A percentile compares a stretch with the other conserved stretches of the same genome.
Evolutionary conservation across 2,329 filamentous ascomycete genomes (phyloP).

Genomic region (Fusarium continuum): DNA sequence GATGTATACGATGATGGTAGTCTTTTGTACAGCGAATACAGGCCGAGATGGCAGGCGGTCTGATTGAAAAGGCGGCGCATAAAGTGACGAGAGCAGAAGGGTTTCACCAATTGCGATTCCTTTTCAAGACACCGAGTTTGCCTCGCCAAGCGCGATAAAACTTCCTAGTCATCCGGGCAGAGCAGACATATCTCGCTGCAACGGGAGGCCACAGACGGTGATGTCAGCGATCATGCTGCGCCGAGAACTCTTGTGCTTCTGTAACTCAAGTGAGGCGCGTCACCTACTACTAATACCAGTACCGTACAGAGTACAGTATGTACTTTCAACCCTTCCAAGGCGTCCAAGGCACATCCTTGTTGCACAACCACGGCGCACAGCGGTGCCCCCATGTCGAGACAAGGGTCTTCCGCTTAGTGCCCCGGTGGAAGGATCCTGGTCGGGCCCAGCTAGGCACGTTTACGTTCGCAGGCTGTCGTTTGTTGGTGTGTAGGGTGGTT

Average conservation of each 20-base stretch:
- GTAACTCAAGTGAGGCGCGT: constrained; percentile 26
- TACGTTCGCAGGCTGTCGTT: constrained; percentile 14
- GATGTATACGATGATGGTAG: not conserved
- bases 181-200: constrained; percentile 4
- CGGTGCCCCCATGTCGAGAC: constrained; percentile 35
- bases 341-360: constrained; percentile 2
- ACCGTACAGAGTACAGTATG: not conserved
- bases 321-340: constrained; percentile 17
- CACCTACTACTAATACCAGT: no score
- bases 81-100: constrained; percentile 6
- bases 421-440: constrained; percentile 24
- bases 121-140: not conserved
- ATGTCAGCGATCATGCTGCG: constrained; percentile 40
- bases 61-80: constrained; percentile 11
- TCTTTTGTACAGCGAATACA: constrained; percentile 9
- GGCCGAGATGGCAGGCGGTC: constrained; percentile 7
- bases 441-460: constrained; percentile 21
- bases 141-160: constrained; percentile 14
- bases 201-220: constrained; percentile 18
- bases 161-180: not conserved
- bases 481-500: constrained; percentile 2
- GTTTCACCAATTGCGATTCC: constrained; percentile 23
- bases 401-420: constrained; percentile 30
- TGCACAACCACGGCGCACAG: constrained; percentile 25
- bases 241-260: constrained; percentile 15